These are phyloP conservation scores for Papiliotrema flavescens DNA, from an alignment of 1,284 basidiomycete species.

Conservation along the genomic window DNA sequence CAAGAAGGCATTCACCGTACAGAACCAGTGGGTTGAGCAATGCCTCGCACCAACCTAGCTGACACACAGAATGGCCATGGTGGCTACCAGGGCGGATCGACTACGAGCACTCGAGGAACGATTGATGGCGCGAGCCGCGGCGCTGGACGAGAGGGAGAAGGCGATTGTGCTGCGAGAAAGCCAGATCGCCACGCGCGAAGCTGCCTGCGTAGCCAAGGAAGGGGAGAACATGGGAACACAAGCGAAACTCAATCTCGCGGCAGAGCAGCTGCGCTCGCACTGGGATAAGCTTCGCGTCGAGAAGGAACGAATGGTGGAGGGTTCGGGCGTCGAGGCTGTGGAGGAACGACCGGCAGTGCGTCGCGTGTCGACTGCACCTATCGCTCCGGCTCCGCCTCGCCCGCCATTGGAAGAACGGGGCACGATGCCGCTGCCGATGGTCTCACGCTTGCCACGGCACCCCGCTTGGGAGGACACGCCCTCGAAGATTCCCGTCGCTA, in stretches of 20 bases:
- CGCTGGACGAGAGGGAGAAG: conserved; percentile 59
- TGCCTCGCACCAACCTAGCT: conserved; percentile 44
- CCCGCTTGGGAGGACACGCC: conserved; percentile 40
- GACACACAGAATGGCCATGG: conserved; percentile 31
- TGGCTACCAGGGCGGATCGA: conserved; percentile 50
- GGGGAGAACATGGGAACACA: conserved; percentile 68
- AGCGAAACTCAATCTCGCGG: conserved; percentile 63
- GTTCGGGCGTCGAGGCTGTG: conserved; percentile 6
- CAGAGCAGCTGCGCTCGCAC: conserved; percentile 54
- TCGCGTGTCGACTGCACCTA: conserved; percentile 9
- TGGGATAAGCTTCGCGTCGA: conserved; percentile 55
- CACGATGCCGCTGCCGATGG: conserved; percentile 22
- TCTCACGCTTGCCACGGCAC: conserved; percentile 15
- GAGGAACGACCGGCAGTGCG: background rate
- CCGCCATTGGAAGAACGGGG: conserved; percentile 35
- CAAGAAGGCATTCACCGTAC: conserved; percentile 44
- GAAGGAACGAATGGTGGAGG: conserved; percentile 52
- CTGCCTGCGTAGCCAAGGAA: conserved; percentile 62
- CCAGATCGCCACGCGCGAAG: conserved; percentile 17
- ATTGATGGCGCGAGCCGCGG: conserved; percentile 34
- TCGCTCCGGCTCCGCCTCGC: conserved; percentile 7
- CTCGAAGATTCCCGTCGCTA: conserved; percentile 39
- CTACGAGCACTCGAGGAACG: conserved; percentile 54
- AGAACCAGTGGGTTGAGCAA: conserved; percentile 53
- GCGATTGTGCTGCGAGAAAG: conserved; percentile 11